Percentiles rank a stretch among this genome's conserved stretches.
phyloP scores from a whole-genome alignment of 257 asterid genomes.

The Eustoma russellianum region DNA sequence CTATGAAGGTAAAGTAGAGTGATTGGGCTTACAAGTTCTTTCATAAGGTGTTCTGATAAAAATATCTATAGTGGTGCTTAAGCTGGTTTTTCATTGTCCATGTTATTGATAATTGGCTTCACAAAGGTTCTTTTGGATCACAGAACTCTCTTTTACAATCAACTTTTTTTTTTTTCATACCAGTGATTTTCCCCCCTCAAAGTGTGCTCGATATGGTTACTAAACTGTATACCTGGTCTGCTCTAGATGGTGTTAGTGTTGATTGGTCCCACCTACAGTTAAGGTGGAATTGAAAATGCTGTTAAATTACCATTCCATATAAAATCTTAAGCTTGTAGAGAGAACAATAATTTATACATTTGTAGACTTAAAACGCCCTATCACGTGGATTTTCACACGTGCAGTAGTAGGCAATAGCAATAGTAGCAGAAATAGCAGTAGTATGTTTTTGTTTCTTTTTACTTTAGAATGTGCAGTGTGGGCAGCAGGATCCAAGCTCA shows the following conservation, averaged over 20 bases:
- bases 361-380: too few relatives aligned
- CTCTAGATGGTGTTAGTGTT: background rate
- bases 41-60: background rate
- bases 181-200: background rate
- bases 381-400: too few relatives aligned
- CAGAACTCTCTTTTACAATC: too few relatives aligned
- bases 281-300: background rate
- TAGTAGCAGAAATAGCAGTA: too few relatives aligned
- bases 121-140: background rate
- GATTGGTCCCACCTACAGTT: background rate
- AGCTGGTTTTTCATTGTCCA: background rate
- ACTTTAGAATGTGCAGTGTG: too few relatives aligned
- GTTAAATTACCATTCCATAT: too few relatives aligned
- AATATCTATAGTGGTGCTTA: background rate
- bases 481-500: too few relatives aligned
- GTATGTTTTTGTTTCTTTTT: too few relatives aligned
- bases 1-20: slow-evolving; percentile 60
- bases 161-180: too few relatives aligned
- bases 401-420: too few relatives aligned
- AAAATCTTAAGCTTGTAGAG: too few relatives aligned
- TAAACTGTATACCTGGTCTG: background rate
- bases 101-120: background rate
- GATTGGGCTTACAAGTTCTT: background rate
- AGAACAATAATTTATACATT: too few relatives aligned
- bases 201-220: background rate